phyloP scores from a whole-genome alignment of 805 yeast species.

The Lachancea nothofagi region DNA sequence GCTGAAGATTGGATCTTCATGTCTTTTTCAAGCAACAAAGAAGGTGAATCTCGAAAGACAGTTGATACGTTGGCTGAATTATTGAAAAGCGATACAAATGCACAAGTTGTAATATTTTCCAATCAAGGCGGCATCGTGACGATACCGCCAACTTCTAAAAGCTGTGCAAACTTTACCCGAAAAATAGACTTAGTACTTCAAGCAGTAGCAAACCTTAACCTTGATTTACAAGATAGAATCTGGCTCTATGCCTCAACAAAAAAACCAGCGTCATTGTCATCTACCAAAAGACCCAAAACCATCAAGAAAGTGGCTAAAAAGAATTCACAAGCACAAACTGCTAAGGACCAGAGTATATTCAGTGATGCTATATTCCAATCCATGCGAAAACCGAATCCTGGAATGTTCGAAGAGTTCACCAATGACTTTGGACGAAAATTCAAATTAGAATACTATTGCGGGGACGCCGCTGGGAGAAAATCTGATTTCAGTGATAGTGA shows the following conservation, averaged over 20 bases:
- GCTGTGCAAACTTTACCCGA: slow-evolving; percentile 35
- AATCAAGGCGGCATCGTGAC: slow-evolving; percentile 66
- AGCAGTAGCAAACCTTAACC: slow-evolving; percentile 24
- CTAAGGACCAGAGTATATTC: background rate
- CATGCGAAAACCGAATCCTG: slow-evolving; percentile 69
- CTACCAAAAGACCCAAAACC: slow-evolving; percentile 4
- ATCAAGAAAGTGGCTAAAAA: slow-evolving; percentile 3
- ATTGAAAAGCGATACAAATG: slow-evolving; percentile 14
- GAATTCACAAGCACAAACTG: background rate
- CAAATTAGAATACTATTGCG: slow-evolving; percentile 49
- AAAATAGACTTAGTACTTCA: slow-evolving; percentile 39
- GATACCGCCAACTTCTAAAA: slow-evolving; percentile 28
- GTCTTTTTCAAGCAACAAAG: slow-evolving; percentile 27
- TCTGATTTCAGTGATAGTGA: slow-evolving; percentile 81
- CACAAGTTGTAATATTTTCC: slow-evolving; percentile 64
- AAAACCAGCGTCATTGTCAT: slow-evolving; percentile 36
- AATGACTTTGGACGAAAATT: slow-evolving; percentile 33
- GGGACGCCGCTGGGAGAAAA: slow-evolving; percentile 91
- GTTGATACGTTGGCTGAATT: background rate
- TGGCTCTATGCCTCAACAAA: slow-evolving; percentile 64
- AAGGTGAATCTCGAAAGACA: slow-evolving; percentile 6
- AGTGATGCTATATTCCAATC: slow-evolving; percentile 15
- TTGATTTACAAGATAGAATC: slow-evolving; percentile 22
- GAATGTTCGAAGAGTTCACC: slow-evolving; percentile 64
- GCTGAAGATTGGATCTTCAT: slow-evolving; percentile 75